These are phyloP conservation scores for Lycium barbarum DNA, from an alignment of 257 asterid genomes.

Conservation along the genomic window DNA sequence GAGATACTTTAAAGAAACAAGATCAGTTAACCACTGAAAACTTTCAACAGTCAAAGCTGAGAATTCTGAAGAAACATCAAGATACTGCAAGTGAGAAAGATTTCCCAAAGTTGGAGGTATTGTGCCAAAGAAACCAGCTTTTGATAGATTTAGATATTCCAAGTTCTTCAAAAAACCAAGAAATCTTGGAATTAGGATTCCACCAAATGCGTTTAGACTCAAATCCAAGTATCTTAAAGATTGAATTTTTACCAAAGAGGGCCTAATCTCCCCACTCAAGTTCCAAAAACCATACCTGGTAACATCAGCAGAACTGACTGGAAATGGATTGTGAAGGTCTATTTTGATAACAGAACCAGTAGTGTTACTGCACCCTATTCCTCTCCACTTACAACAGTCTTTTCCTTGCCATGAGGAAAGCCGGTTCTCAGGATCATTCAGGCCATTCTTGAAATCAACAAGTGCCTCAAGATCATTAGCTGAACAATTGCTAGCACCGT, in stretches of 20 bases:
- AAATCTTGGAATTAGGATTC: conserved; percentile 49
- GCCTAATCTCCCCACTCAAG: conserved; percentile 62
- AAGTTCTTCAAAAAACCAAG: conserved; percentile 48
- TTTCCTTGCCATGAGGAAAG: conserved; percentile 52
- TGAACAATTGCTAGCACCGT: conserved; percentile 30
- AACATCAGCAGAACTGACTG: background rate
- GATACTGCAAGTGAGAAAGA: conserved; percentile 49
- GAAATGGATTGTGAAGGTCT: conserved; percentile 48
- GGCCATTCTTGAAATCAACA: conserved; percentile 55
- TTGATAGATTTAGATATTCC: conserved; percentile 53
- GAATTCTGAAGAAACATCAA: conserved; percentile 54
- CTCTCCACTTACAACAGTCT: conserved; percentile 53
- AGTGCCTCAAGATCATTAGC: conserved; percentile 44
- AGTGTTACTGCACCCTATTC: conserved; percentile 42
- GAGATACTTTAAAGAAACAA: conserved; percentile 51
- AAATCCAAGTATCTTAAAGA: conserved; percentile 52
- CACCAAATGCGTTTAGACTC: conserved; percentile 51
- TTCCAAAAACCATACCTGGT: conserved; percentile 46
- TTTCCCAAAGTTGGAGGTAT: conserved; percentile 52
- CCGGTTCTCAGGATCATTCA: conserved; percentile 48
- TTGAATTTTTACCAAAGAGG: conserved; percentile 45
- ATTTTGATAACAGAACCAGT: conserved; percentile 40
- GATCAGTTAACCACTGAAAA: conserved; percentile 47
- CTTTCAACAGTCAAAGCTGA: conserved; percentile 34
- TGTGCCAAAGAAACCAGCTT: conserved; percentile 51